Evolutionary conservation across 2,329 filamentous ascomycete genomes (phyloP), one percentile per base, ranked within the genome.

Genomic region (Phaeosphaeria sp.): DNA sequence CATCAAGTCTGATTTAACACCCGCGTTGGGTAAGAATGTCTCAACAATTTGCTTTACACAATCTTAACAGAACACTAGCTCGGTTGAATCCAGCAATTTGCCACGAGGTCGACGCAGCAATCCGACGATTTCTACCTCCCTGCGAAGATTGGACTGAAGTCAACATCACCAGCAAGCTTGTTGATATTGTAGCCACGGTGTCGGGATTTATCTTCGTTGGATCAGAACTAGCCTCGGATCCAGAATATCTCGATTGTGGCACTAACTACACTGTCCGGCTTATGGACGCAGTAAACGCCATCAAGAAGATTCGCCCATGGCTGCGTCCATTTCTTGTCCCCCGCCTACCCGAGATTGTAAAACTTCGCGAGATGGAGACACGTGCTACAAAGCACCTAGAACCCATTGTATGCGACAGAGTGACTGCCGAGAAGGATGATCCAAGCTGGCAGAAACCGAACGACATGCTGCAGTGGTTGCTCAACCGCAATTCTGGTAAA

Each of bases 401-500:
- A 3, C 74, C 73, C 1, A 62, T 77, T n/a, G 53, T 76, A 4
- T 23, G 61, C 18, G 64, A 66, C 13, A 62, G 73, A n/a, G 50
- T 56, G 1, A 54, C 66, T 6, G 69, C 67, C 11, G 62, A 63
- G 33, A 64, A 65, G 23, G 65, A 66, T 6, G 64, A 74, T 27
- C 67, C 67, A 0, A 63, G 71, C 17, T 76, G 71, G 58, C 56
- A 74, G 52, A 71, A 68, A 41, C 74, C 72, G 4, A 69, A 77
- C 41, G 77, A 79, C 50, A 66, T 78, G 67, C 56, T 79, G 39
- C 72, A 77, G 54, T 78, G 75, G 76, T 62, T 77, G 52, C 63
- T 78, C 52, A 72, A 74, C 25, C 56, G 62, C 13, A 52, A 50
- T 18, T 43, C 39, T 11, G 59, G 62, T 3, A 60, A 59, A 13